Percentiles rank a stretch among this genome's conserved stretches.
These are phyloP conservation scores for Fistulifera pelliculosa DNA, from an alignment of 108 stramenopile genomes.

Conservation along the genomic window DNA sequence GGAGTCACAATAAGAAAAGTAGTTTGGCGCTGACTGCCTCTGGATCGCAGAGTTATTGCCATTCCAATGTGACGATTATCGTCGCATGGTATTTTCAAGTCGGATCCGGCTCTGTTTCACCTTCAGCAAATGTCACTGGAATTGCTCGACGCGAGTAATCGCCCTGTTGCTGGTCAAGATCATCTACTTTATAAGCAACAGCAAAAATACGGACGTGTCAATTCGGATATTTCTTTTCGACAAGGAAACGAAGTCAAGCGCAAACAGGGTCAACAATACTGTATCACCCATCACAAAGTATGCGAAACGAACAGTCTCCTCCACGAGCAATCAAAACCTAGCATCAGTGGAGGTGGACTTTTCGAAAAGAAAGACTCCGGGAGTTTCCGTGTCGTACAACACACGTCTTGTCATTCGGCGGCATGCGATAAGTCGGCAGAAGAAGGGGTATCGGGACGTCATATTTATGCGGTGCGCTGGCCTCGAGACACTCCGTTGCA, in stretches of 20 bases:
- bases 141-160: neutral
- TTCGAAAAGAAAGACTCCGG: neutral
- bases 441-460: constrained; percentile 16
- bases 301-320: too few relatives aligned
- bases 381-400: constrained; percentile 8
- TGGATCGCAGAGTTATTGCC: too few relatives aligned
- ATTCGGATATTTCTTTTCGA: neutral
- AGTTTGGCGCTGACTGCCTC: too few relatives aligned
- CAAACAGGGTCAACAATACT: neutral
- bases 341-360: too few relatives aligned
- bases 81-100: too few relatives aligned
- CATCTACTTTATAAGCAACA: constrained; percentile 23
- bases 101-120: too few relatives aligned
- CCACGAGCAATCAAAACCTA: too few relatives aligned
- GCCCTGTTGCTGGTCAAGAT: constrained; percentile 12
- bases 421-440: constrained; percentile 16
- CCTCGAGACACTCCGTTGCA: constrained; percentile 9
- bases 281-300: too few relatives aligned
- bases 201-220: neutral
- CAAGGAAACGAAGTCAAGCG: neutral
- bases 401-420: constrained; percentile 29
- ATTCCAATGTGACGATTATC: too few relatives aligned
- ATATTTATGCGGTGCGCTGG: constrained; percentile 47
- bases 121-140: too few relatives aligned
- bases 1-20: too few relatives aligned